Evolutionary conservation across 2,329 filamentous ascomycete species (phyloP).

Genomic region (Alternaria consortialis): DNA sequence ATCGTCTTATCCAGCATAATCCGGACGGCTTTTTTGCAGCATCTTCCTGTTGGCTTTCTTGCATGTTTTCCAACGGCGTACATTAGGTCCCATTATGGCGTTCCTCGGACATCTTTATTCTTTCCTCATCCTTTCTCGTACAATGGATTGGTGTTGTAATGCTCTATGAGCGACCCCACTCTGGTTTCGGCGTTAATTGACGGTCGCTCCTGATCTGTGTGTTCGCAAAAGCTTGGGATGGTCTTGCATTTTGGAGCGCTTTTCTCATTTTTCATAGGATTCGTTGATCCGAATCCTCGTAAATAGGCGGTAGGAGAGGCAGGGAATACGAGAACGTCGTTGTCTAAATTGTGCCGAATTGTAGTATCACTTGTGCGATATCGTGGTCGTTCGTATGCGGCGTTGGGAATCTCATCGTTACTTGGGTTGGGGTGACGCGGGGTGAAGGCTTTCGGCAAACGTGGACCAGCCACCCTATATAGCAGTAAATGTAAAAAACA

Average conservation of each 20-base stretch:
- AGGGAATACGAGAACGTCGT: conserved; percentile 33
- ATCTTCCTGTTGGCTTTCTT: conserved; percentile 46
- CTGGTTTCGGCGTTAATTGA: conserved; percentile 36
- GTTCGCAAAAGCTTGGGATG: conserved; percentile 45
- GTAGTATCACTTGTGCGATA: conserved; percentile 20
- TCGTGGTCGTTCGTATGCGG: conserved; percentile 15
- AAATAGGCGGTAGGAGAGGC: conserved; percentile 31
- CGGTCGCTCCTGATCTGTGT: conserved; percentile 32
- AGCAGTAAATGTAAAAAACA: conserved; percentile 31
- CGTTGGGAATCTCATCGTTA: conserved; percentile 14
- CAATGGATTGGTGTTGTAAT: conserved; percentile 46
- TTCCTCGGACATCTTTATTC: conserved; percentile 30
- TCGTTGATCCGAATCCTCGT: conserved; percentile 32
- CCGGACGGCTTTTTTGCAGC: conserved; percentile 42
- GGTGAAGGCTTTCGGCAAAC: not conserved
- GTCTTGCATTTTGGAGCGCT: conserved; percentile 45
- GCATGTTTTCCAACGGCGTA: conserved; percentile 45
- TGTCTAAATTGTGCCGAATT: conserved; percentile 18
- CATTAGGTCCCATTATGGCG: conserved; percentile 27
- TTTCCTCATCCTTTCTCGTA: conserved; percentile 26
- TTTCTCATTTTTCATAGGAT: conserved; percentile 32
- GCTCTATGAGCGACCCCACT: conserved; percentile 43
- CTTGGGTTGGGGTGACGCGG: not conserved
- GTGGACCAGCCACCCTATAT: conserved; percentile 21
- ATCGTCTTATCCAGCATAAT: conserved; percentile 37